Evolutionary conservation across 306 rosid genomes (phyloP).

Genomic region (Lagenaria siceraria): DNA sequence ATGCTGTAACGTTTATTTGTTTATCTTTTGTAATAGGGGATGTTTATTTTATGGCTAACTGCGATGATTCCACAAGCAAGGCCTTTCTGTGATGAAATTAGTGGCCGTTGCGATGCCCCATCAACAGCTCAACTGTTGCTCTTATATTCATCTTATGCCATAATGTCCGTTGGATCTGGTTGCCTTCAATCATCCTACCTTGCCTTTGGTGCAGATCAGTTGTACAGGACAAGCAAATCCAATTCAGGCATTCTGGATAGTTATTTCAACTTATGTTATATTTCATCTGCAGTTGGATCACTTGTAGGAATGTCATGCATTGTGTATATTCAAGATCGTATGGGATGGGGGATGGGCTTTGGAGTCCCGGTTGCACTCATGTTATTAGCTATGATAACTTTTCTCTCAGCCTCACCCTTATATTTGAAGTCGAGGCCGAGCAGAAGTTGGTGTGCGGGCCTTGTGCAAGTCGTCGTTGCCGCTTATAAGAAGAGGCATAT

Average conservation of each 20-base stretch:
- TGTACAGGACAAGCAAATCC: neutral
- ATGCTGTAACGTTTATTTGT: neutral
- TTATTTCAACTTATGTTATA: constrained; percentile 7
- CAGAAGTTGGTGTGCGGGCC: neutral
- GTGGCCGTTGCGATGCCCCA: neutral
- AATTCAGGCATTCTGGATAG: neutral
- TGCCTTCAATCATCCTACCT: constrained; percentile 11
- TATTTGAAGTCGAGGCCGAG: constrained; percentile 3
- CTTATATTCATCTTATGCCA: constrained; percentile 7
- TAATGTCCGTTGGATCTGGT: constrained; percentile 20
- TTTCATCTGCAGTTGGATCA: neutral
- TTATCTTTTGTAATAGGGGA: constrained; percentile 11
- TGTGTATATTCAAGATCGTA: constrained; percentile 15
- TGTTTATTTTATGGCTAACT: constrained; percentile 18
- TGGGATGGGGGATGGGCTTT: constrained; percentile 24
- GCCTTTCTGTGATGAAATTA: neutral
- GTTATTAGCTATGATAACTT: constrained; percentile 4
- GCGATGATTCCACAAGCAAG: constrained; percentile 10
- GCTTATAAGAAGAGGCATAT: constrained; percentile 13
- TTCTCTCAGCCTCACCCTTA: constrained; percentile 15
- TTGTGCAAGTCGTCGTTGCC: constrained; percentile 8
- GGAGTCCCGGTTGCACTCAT: constrained; percentile 16
- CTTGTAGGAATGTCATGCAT: neutral
- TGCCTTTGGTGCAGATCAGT: constrained; percentile 19
- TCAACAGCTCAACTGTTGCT: neutral